A percentile compares a stretch with the other conserved stretches of the same genome.
phyloP scores from a whole-genome alignment of 768 basidiomycete genomes.

The Termitomyces sp. region DNA sequence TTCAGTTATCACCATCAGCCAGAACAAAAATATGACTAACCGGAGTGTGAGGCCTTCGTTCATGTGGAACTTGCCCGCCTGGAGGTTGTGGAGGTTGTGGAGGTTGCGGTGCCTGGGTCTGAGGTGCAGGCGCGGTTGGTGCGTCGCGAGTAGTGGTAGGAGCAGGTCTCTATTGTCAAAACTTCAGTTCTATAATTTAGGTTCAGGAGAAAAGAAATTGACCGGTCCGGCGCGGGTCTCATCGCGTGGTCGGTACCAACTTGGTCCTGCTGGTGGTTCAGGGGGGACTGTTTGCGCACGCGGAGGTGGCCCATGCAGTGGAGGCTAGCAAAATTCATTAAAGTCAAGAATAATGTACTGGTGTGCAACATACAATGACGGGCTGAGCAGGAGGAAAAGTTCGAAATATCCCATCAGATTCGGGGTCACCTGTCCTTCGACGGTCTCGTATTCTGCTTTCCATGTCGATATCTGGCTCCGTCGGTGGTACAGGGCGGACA shows the following conservation, averaged over 20 bases:
- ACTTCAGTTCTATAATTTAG: background rate
- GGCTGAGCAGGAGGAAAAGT: constrained; percentile 18
- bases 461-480: constrained; percentile 6
- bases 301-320: background rate
- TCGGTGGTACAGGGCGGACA: background rate
- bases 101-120: constrained; percentile 18
- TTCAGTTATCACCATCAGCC: constrained; percentile 1
- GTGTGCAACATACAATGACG: constrained; percentile 18
- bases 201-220: background rate
- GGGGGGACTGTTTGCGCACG: constrained; percentile 31
- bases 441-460: constrained; percentile 2
- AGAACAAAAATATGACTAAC: constrained; percentile 34
- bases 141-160: constrained; percentile 21
- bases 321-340: constrained; percentile 12
- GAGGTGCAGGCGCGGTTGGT: constrained; percentile 6
- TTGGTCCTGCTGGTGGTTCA: constrained; percentile 11
- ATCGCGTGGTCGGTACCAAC: constrained; percentile 32
- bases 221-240: background rate
- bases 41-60: constrained; percentile 52
- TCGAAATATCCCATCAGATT: constrained; percentile 1
- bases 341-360: constrained; percentile 3
- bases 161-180: background rate
- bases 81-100: constrained; percentile 7
- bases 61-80: constrained; percentile 29
- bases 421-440: constrained; percentile 1